These are phyloP conservation scores for Spencermartinsiella ligniputridi DNA, from an alignment of 1,139 yeast species.

Conservation along the genomic window DNA sequence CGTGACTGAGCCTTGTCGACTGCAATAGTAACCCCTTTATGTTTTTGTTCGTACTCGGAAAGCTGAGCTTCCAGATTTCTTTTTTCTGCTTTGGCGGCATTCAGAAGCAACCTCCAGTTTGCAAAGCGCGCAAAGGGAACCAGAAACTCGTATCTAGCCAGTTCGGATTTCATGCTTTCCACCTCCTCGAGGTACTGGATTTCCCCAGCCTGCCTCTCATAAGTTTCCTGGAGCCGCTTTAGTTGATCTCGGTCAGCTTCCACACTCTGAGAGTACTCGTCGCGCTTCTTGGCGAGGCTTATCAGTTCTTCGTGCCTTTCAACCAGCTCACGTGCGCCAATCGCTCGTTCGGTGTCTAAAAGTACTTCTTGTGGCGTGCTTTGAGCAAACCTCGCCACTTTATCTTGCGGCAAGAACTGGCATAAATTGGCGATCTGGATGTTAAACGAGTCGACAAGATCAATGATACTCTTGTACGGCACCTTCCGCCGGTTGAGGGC, in stretches of 20 bases:
- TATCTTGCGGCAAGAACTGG: conserved; percentile 92
- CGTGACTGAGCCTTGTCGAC: neutral
- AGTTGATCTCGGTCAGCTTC: conserved; percentile 16
- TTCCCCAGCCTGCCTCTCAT: conserved; percentile 30
- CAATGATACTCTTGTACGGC: conserved; percentile 45
- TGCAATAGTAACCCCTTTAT: neutral
- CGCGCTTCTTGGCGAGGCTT: conserved; percentile 41
- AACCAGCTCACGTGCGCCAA: conserved; percentile 58
- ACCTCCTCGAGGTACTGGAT: conserved; percentile 23
- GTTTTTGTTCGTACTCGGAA: neutral
- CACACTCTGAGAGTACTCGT: conserved; percentile 7
- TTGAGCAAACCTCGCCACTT: conserved; percentile 90
- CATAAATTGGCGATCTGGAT: conserved; percentile 90
- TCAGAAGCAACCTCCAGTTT: neutral
- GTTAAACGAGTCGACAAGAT: conserved; percentile 47
- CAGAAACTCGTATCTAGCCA: conserved; percentile 5
- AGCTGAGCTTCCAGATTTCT: neutral
- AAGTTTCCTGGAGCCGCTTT: conserved; percentile 36
- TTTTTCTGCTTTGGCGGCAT: neutral
- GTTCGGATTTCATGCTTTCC: conserved; percentile 26
- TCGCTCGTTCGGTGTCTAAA: conserved; percentile 75
- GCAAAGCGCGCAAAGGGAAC: conserved; percentile 3
- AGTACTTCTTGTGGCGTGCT: conserved; percentile 71
- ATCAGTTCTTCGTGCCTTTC: conserved; percentile 56
- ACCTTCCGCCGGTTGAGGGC: conserved; percentile 44